phyloP scores from a whole-genome alignment of 257 asterid genomes.

The Rhazya stricta region DNA sequence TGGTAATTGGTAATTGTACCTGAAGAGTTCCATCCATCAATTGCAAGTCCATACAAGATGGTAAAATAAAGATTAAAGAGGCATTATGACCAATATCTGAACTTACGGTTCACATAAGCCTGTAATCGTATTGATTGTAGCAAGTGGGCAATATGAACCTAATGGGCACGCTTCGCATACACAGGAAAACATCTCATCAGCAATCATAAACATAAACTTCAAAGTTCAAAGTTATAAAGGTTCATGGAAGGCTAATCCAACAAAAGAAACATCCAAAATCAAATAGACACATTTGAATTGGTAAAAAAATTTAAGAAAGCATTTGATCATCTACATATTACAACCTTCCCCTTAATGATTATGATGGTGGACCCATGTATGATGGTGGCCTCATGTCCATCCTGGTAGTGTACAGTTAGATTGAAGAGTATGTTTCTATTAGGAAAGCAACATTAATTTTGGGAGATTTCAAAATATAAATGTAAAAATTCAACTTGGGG shows the following conservation, averaged over 20 bases:
- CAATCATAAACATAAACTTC: background rate
- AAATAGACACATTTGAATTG: no score
- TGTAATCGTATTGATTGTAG: slow-evolving; percentile 42
- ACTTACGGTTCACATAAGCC: slow-evolving; percentile 86
- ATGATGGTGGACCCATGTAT: background rate
- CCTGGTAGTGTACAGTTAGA: no score
- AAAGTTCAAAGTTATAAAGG: background rate
- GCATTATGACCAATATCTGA: slow-evolving; percentile 9
- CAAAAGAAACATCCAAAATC: background rate
- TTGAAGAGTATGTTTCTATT: background rate
- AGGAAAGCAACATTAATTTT: background rate
- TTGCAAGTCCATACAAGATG: slow-evolving; percentile 12
- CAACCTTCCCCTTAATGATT: no score
- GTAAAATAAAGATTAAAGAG: slow-evolving; percentile 6
- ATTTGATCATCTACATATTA: no score
- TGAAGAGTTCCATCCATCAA: slow-evolving; percentile 28
- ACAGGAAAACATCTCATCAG: slow-evolving; percentile 17
- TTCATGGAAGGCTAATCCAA: background rate
- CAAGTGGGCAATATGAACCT: slow-evolving; percentile 86
- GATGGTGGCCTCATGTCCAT: background rate
- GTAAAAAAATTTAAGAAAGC: no score
- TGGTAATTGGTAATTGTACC: slow-evolving; percentile 73
- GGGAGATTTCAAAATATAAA: background rate
- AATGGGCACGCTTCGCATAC: slow-evolving; percentile 71
- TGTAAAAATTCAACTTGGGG: background rate